Base-by-base conservation (phyloP, 2,329 filamentous ascomycete genomes). In the Grosmannia clavigera region DNA sequence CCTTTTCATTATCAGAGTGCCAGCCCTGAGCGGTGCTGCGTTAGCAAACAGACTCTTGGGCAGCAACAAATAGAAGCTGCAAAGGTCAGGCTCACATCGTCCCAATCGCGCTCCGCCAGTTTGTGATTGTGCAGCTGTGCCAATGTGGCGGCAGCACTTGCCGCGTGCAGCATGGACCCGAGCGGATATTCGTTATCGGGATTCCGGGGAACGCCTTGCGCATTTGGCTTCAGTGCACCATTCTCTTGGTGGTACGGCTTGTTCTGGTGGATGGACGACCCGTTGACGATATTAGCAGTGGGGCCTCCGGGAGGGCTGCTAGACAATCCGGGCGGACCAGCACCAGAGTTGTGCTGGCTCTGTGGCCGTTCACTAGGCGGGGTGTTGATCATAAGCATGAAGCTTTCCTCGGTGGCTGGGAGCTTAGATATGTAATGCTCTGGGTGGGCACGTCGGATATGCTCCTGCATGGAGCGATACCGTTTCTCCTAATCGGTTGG, bases 391-490 rank as follows among this genome's bases (percentile, higher is more conserved):
- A 97, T 97, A 72, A 96, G 80, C 70, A 88, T 79, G 75, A 99
- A 96, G 84, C 91, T 96, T 76, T 97, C 92, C 74, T 96, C 92
- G 67, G 92, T 99, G 56, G 94, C 94, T 66, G 94, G 92, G 68
- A 97, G 87, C 82, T 97, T 96, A 57, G 94, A 86, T 68, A 99
- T 95, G 76, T 97, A 97, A 73, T 96, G 88, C 73, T 95, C 91
- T 63, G 92, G 92, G 73, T 99, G 94, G 66, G 94, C 92, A 73
- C 94, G 87, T 69, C 94, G 90, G 70, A 99, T 97, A 71, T 99
- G 94, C 81, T 99, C 94, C 76, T 97, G 94, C 90, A 99, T 97
- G 64, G 92, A 97, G 73, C 94, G 91, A 77, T 92, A 99, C 58
- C 71, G 66, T 61, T 73, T 73, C 63, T 73, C 71, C 71, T 73